Percentiles rank a stretch among this genome's conserved stretches.
Evolutionary conservation across 768 basidiomycete genomes (phyloP).

Genomic region (Hypsizygus marmoreus): DNA sequence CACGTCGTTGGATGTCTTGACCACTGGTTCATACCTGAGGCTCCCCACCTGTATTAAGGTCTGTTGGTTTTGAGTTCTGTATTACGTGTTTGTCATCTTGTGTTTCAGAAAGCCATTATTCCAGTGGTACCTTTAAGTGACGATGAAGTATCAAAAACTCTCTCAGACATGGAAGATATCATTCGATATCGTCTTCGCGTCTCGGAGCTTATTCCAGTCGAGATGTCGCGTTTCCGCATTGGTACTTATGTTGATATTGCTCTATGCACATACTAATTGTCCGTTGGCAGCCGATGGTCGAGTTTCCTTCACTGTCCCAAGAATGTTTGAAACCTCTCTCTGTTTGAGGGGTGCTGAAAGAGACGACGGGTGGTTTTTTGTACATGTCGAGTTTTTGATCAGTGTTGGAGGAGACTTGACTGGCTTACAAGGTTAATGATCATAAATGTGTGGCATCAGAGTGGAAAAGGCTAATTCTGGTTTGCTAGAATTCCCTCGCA

Average conservation of each 20-base stretch:
- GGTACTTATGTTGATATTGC: constrained; percentile 35
- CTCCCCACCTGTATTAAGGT: constrained; percentile 85
- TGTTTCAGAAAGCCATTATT: constrained; percentile 64
- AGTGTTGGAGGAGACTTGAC: constrained; percentile 74
- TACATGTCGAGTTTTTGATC: constrained; percentile 74
- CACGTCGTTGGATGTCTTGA: constrained; percentile 88
- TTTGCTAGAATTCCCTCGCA: constrained; percentile 68
- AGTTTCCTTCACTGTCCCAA: constrained; percentile 71
- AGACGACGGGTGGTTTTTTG: constrained; percentile 85
- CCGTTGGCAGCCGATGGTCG: constrained; percentile 65
- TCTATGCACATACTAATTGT: not conserved
- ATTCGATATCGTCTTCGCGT: constrained; percentile 81
- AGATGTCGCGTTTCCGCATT: constrained; percentile 74
- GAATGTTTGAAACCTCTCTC: constrained; percentile 73
- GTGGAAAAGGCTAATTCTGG: not conserved
- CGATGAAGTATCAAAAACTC: constrained; percentile 60
- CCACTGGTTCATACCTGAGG: constrained; percentile 81
- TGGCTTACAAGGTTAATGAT: constrained; percentile 68
- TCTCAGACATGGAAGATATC: constrained; percentile 72
- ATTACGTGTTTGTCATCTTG: constrained; percentile 11
- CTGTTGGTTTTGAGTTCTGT: constrained; percentile 3
- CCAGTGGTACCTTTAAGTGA: constrained; percentile 70
- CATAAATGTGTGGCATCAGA: not conserved
- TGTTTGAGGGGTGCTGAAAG: constrained; percentile 71
- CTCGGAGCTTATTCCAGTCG: constrained; percentile 77